Evolutionary conservation across 2,329 filamentous ascomycete genomes (phyloP), one percentile per base, ranked within the genome.

Genomic region (Pseudocercospora cruenta): DNA sequence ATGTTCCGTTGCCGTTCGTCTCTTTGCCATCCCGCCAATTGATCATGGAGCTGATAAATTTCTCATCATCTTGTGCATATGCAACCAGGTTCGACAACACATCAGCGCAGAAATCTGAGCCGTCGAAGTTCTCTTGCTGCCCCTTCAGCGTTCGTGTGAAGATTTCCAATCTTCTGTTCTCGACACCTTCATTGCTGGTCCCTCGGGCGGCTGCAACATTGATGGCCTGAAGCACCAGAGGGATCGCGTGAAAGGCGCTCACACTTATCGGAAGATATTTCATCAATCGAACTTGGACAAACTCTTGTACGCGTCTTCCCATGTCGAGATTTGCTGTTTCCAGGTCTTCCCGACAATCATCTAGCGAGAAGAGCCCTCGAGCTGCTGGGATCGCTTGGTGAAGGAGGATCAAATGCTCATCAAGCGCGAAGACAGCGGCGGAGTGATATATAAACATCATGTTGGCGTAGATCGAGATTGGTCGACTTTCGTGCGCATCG

Each of bases 361-460:
- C 67, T 7, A 70, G 55, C n/a, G 65, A 67, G 53, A 70, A 68
- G 22, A 70, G 59, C 3, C 45, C 33, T 10, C 64, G 58, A 7
- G 65, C 55, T 16, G 66, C 55, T 1, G 69, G 63, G 2, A 67
- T 65, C 2, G 68, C 60, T 55, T 69, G 63, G 9, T 62, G 65
- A 0, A 71, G 55, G 0, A 71, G 53, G 39, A 71, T 66, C 39
- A 69, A 67, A 51, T 68, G 67, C 4, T 63, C 66, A 51, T 69
- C 67, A 31, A 70, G 60, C 12, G 63, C 67, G 45, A 70, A 70
- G n/a, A 71, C 57, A 6, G 67, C 67, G 7, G 67, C 63, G 12
- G 64, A 64, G 39, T 70, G 63, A 24, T 71, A 69, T 8, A 64
- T 68, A 60, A 71, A 71, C 67, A 71, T 69, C 69, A 71, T 69